phyloP scores from a whole-genome alignment of 441 rosid genomes.

The Arabidopsis hybrid region DNA sequence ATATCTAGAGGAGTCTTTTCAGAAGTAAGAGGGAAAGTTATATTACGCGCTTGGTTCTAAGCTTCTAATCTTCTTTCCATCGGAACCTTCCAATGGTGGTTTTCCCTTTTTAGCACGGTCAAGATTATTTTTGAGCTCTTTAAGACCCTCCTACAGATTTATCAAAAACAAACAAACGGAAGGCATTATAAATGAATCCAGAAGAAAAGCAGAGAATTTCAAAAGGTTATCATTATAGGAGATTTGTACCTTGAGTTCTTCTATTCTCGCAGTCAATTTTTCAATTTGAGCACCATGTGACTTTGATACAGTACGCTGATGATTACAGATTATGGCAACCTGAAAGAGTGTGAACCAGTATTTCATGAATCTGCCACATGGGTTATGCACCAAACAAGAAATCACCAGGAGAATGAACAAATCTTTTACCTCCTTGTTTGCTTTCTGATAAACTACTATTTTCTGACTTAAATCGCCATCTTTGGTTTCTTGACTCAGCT shows the following conservation, averaged over 20 bases:
- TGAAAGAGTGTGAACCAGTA: slow-evolving; percentile 47
- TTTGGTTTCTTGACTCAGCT: slow-evolving; percentile 78
- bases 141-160: slow-evolving; percentile 58
- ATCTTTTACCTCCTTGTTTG: slow-evolving; percentile 84
- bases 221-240: slow-evolving; percentile 8
- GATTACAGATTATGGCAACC: slow-evolving; percentile 99
- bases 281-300: slow-evolving; percentile 84
- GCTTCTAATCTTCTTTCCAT: slow-evolving; percentile 89
- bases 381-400: slow-evolving; percentile 12
- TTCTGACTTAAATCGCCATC: slow-evolving; percentile 86
- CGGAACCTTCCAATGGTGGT: slow-evolving; percentile 82
- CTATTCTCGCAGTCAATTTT: slow-evolving; percentile 74
- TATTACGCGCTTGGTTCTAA: slow-evolving; percentile 83
- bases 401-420: slow-evolving; percentile 14
- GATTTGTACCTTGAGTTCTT: slow-evolving; percentile 72
- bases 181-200: slow-evolving; percentile 34
- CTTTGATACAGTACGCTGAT: slow-evolving; percentile 92
- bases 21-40: slow-evolving; percentile 27
- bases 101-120: slow-evolving; percentile 90
- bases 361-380: slow-evolving; percentile 15
- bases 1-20: slow-evolving; percentile 3
- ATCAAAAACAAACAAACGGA: background rate
- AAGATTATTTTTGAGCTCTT: slow-evolving; percentile 75
- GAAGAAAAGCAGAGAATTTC: slow-evolving; percentile 12
- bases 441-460: slow-evolving; percentile 75